Conservation (phyloP, 306 rosid species). For the Neltuma alba region DNA sequence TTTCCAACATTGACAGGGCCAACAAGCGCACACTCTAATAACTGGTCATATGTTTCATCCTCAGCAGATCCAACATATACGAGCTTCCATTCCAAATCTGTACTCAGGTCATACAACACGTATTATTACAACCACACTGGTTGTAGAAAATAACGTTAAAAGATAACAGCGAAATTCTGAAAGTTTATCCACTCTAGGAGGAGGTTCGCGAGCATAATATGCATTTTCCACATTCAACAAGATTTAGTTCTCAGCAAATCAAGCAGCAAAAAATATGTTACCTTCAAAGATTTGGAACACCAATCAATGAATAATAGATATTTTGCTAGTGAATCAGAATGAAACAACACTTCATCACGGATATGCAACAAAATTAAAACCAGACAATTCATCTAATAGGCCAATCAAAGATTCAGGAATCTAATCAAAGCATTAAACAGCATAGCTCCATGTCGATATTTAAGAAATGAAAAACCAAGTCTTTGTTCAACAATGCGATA, state of each 20-base stretch:
- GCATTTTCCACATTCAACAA: neutral
- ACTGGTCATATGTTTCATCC: conserved; percentile 92
- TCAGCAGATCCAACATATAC: conserved; percentile 93
- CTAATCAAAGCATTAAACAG: neutral
- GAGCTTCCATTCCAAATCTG: conserved; percentile 98
- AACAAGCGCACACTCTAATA: conserved; percentile 89
- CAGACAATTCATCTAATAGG: neutral
- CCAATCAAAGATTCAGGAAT: neutral
- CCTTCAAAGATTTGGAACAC: neutral
- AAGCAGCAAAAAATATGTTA: neutral
- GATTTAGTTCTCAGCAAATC: neutral
- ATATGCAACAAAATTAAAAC: neutral
- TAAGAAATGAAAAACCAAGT: neutral
- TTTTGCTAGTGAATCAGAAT: neutral
- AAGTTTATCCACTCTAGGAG: neutral
- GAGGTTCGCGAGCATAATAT: neutral
- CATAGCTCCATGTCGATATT: neutral
- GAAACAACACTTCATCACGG: neutral
- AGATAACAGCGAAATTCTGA: neutral
- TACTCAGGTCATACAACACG: conserved; percentile 1
- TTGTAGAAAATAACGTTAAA: neutral
- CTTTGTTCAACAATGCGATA: neutral
- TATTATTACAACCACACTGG: conserved; percentile 7
- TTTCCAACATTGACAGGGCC: conserved; percentile 97
- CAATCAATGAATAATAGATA: neutral